phyloP scores from a whole-genome alignment of 768 basidiomycete genomes.

The Gymnopilus junonius region DNA sequence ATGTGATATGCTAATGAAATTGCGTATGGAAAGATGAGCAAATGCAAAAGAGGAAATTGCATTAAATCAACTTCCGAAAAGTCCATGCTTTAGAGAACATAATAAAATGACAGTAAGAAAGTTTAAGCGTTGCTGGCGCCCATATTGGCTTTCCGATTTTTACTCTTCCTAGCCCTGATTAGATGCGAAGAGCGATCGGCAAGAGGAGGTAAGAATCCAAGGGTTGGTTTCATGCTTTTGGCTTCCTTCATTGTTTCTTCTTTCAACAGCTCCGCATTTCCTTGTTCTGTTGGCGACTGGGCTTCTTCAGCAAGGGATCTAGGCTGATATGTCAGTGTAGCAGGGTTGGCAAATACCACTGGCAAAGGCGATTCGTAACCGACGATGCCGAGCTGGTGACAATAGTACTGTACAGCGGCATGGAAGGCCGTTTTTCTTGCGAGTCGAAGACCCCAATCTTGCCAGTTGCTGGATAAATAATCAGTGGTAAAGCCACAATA shows the following conservation, averaged over 20 bases:
- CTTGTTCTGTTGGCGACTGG: slow-evolving; percentile 9
- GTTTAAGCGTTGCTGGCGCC: slow-evolving; percentile 35
- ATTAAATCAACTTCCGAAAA: neutral
- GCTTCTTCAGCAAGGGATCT: slow-evolving; percentile 18
- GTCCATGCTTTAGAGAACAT: neutral
- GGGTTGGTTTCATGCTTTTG: slow-evolving; percentile 39
- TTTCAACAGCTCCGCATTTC: slow-evolving; percentile 10
- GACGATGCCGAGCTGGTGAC: slow-evolving; percentile 67
- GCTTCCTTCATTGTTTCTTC: slow-evolving; percentile 24
- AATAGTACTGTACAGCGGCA: slow-evolving; percentile 76
- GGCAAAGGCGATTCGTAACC: slow-evolving; percentile 66
- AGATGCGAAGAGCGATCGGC: slow-evolving; percentile 37
- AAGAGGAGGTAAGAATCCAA: slow-evolving; percentile 53
- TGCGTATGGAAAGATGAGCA: neutral
- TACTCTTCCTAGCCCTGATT: slow-evolving; percentile 44
- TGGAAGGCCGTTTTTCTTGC: slow-evolving; percentile 78
- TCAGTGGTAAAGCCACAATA: neutral
- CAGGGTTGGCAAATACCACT: slow-evolving; percentile 49
- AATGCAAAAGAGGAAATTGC: neutral
- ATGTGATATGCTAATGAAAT: neutral
- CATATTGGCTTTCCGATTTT: slow-evolving; percentile 43
- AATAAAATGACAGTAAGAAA: neutral
- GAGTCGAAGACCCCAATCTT: slow-evolving; percentile 63
- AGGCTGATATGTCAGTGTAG: slow-evolving; percentile 27
- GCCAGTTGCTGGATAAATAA: slow-evolving; percentile 30